A percentile compares a stretch with the other conserved stretches of the same genome.
Evolutionary conservation across 768 basidiomycete species (phyloP).

Genomic region (Leccinum sublutescens): DNA sequence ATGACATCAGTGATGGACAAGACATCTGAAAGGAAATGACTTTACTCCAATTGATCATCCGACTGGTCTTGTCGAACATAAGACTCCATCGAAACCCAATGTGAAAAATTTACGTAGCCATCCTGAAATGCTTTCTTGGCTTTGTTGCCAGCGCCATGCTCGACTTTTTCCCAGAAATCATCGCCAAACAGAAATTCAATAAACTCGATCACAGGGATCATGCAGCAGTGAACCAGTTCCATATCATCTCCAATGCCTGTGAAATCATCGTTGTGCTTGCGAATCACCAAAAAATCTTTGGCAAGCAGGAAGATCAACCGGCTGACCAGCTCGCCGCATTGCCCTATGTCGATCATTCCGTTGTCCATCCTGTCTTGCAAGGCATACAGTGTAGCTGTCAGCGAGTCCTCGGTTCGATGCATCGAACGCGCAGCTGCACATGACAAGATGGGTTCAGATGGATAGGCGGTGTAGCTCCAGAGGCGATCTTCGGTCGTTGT

Average conservation of each 20-base stretch:
- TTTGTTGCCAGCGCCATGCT: not conserved
- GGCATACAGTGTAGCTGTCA: not conserved
- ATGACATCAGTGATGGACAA: no score
- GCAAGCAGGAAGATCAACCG: not conserved
- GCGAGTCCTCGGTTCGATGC: not conserved
- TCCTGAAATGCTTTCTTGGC: not conserved
- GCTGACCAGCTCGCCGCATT: conserved; percentile 12
- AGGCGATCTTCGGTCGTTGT: not conserved
- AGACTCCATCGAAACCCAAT: conserved; percentile 1
- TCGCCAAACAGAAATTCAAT: conserved; percentile 2
- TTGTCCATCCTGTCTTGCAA: not conserved
- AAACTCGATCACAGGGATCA: not conserved
- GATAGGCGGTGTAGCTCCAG: not conserved
- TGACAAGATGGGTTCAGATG: not conserved
- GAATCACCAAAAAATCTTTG: not conserved
- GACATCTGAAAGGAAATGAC: no score
- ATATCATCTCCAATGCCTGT: not conserved
- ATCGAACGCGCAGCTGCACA: not conserved
- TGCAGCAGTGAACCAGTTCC: not conserved
- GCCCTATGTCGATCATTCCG: not conserved
- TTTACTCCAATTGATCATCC: no score
- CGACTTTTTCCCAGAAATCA: not conserved
- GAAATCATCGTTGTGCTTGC: not conserved
- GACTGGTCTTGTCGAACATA: no score
- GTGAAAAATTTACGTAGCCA: not conserved